Evolutionary conservation across 495 filamentous ascomycete species (phyloP).

Genomic region (Podospora anserina): DNA sequence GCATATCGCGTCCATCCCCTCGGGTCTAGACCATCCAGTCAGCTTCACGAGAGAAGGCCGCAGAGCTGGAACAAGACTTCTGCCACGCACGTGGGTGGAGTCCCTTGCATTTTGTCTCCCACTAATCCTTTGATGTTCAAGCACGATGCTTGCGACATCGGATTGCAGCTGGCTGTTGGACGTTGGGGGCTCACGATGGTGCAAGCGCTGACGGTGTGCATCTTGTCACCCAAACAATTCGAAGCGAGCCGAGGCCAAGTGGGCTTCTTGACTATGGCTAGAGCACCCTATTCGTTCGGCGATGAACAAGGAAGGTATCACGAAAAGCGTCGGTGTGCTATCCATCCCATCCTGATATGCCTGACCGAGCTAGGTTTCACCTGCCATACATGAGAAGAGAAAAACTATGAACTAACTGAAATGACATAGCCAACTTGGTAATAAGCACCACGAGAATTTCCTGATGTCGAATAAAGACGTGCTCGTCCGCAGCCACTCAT

Average conservation of each 20-base stretch:
- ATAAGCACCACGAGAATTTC: neutral
- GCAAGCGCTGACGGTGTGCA: neutral
- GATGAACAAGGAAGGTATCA: neutral
- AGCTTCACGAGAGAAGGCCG: neutral
- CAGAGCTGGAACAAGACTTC: neutral
- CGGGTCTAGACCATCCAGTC: slow-evolving; percentile 10
- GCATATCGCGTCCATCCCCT: slow-evolving; percentile 15
- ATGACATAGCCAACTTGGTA: neutral
- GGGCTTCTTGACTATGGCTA: neutral
- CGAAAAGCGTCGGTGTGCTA: slow-evolving; percentile 1
- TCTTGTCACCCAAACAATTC: neutral
- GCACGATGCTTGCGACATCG: slow-evolving; percentile 8
- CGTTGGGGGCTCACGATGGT: neutral
- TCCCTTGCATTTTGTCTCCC: neutral
- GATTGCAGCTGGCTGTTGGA: neutral
- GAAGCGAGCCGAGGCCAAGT: neutral
- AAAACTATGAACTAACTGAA: neutral
- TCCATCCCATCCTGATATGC: neutral
- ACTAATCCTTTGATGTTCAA: neutral
- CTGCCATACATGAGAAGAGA: neutral
- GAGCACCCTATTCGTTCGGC: neutral
- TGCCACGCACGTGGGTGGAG: neutral
- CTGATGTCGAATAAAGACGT: neutral
- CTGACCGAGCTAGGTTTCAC: neutral
- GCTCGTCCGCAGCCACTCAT: neutral